Percentiles rank a stretch among this genome's conserved stretches.
Evolutionary conservation across 768 basidiomycete genomes (phyloP).

Genomic region (Amanita pallidorosea): DNA sequence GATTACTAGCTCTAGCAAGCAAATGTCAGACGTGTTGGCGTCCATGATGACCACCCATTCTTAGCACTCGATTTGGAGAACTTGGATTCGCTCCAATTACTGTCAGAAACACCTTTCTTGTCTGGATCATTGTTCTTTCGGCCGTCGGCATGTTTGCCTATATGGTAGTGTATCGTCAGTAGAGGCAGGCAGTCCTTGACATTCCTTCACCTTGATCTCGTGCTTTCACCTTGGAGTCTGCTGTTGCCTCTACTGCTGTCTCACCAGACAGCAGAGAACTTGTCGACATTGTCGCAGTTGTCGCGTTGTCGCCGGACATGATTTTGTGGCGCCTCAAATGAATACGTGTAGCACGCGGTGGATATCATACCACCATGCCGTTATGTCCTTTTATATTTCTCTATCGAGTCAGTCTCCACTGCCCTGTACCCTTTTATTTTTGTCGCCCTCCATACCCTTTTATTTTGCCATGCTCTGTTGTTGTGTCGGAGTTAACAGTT

Average conservation of each 20-base stretch:
- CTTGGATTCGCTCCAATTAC: conserved; percentile 7
- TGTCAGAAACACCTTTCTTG: neutral
- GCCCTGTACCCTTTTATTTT: too few species aligned
- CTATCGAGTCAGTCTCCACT: too few species aligned
- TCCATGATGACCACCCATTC: conserved; percentile 15
- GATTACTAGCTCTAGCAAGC: neutral
- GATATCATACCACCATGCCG: too few species aligned
- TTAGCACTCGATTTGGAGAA: conserved; percentile 12
- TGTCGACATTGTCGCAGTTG: neutral
- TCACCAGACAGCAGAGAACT: neutral
- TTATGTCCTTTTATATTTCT: too few species aligned
- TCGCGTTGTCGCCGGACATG: neutral
- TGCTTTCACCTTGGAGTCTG: neutral
- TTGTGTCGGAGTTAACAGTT: too few species aligned
- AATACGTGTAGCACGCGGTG: too few species aligned
- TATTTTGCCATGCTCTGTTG: too few species aligned
- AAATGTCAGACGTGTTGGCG: conserved; percentile 13
- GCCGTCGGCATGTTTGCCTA: neutral
- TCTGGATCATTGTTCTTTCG: neutral
- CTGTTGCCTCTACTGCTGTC: neutral
- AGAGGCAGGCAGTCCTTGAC: neutral
- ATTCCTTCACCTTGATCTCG: neutral
- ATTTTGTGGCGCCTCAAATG: neutral
- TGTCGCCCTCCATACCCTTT: too few species aligned
- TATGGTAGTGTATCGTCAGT: neutral